phyloP scores from a whole-genome alignment of 2,329 filamentous ascomycete genomes.

The Cladophialophora yegresii region DNA sequence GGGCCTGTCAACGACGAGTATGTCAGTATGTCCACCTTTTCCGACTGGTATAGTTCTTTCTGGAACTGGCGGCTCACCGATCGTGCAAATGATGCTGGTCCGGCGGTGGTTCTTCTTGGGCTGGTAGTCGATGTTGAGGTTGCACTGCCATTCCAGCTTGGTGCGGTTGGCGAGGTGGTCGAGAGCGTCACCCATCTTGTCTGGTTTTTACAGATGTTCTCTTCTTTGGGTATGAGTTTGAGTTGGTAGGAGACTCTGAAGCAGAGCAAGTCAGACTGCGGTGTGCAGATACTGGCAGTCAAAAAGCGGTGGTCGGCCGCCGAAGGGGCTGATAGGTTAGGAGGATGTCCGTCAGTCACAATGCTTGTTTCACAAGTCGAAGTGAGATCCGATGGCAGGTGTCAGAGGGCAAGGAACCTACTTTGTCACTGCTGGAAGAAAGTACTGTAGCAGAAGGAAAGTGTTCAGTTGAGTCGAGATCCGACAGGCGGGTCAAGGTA shows the following conservation, averaged over 20 bases:
- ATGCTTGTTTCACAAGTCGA: conserved; percentile 6
- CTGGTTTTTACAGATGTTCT: conserved; percentile 1
- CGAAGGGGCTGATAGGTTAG: conserved; percentile 12
- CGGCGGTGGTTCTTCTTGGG: conserved; percentile 89
- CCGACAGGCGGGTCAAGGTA: conserved; percentile 16
- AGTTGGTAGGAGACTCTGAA: conserved; percentile 1
- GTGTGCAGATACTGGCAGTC: neutral
- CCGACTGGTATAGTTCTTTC: neutral
- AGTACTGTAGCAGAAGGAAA: neutral
- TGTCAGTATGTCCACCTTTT: neutral
- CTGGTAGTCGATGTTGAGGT: conserved; percentile 85
- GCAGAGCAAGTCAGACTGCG: conserved; percentile 9
- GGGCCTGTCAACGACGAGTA: conserved; percentile 58
- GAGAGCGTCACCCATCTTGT: conserved; percentile 68
- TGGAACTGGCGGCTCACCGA: conserved; percentile 59
- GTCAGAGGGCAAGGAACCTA: conserved; percentile 3
- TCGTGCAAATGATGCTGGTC: conserved; percentile 98
- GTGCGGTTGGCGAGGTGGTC: conserved; percentile 82
- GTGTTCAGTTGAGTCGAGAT: neutral
- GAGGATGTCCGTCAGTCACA: conserved; percentile 14
- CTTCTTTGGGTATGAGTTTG: neutral
- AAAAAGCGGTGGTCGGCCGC: conserved; percentile 21
- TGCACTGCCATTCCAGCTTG: conserved; percentile 68
- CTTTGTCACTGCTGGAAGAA: conserved; percentile 2
- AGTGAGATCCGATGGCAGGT: neutral